These are phyloP conservation scores for Fusarium nanum DNA, from an alignment of 2,329 filamentous ascomycete genomes.

Conservation along the genomic window DNA sequence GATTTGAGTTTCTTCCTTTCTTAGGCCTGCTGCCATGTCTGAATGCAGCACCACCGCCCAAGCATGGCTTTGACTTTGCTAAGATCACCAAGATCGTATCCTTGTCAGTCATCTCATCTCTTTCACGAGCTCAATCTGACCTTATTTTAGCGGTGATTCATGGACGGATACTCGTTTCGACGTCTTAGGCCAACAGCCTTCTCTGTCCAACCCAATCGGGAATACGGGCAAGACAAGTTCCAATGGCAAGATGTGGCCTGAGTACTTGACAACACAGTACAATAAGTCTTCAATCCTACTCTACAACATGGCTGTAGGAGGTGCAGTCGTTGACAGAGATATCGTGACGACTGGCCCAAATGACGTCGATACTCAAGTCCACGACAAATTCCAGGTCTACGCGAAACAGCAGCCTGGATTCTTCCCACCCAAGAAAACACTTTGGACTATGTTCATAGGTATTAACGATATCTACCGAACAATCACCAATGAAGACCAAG, in stretches of 20 bases:
- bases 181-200: slow-evolving; percentile 1
- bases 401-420: neutral
- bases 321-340: slow-evolving; percentile 10
- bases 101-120: neutral
- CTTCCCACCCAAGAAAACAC: neutral
- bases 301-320: slow-evolving; percentile 22
- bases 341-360: slow-evolving; percentile 17
- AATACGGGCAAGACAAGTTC: slow-evolving; percentile 20
- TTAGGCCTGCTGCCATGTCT: neutral
- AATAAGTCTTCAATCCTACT: neutral
- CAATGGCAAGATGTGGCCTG: slow-evolving; percentile 24
- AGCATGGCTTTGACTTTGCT: neutral
- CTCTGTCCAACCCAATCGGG: neutral
- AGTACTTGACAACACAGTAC: slow-evolving; percentile 12
- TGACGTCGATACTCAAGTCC: slow-evolving; percentile 6
- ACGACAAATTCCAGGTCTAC: neutral
- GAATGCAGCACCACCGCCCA: neutral
- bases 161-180: slow-evolving; percentile 26
- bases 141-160: slow-evolving; percentile 7
- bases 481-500: slow-evolving; percentile 3
- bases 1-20: neutral
- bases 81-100: neutral
- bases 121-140: accelerated
- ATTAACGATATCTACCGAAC: slow-evolving; percentile 30
- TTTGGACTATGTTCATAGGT: slow-evolving; percentile 14